These are phyloP conservation scores for Biscutella auriculata DNA, from an alignment of 441 rosid genomes.

Conservation along the genomic window DNA sequence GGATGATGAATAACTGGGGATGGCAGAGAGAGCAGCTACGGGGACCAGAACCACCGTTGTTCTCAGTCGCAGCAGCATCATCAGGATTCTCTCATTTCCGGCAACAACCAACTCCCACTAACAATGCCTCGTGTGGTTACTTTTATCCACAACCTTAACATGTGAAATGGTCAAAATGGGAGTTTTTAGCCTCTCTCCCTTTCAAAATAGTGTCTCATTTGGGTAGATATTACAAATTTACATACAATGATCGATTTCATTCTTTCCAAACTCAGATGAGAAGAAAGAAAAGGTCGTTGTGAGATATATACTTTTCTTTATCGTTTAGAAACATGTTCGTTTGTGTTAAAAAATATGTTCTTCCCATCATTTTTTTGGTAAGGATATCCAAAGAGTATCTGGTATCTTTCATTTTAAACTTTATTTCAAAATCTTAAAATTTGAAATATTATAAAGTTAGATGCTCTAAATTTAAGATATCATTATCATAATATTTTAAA, in stretches of 20 bases:
- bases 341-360: no score
- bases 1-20: slow-evolving; percentile 38
- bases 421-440: no score
- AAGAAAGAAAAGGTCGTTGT: no score
- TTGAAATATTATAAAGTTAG: no score
- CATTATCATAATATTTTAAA: no score
- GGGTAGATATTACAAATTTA: background rate
- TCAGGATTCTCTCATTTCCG: slow-evolving; percentile 87
- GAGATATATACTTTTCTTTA: no score
- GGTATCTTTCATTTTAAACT: no score
- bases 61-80: slow-evolving; percentile 84
- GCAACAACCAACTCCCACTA: slow-evolving; percentile 31
- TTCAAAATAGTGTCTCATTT: background rate
- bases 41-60: slow-evolving; percentile 33
- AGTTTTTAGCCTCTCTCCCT: background rate
- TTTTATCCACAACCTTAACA: slow-evolving; percentile 16
- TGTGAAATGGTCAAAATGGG: background rate
- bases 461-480: no score
- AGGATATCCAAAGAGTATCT: no score
- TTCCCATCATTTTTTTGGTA: no score
- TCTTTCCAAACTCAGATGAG: background rate
- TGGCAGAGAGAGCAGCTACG: slow-evolving; percentile 40
- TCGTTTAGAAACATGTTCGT: no score
- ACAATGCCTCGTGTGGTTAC: slow-evolving; percentile 17
- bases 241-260: background rate